These are phyloP conservation scores for Picochlorum sp. DNA, from an alignment of 139 green algal species.

Conservation along the genomic window DNA sequence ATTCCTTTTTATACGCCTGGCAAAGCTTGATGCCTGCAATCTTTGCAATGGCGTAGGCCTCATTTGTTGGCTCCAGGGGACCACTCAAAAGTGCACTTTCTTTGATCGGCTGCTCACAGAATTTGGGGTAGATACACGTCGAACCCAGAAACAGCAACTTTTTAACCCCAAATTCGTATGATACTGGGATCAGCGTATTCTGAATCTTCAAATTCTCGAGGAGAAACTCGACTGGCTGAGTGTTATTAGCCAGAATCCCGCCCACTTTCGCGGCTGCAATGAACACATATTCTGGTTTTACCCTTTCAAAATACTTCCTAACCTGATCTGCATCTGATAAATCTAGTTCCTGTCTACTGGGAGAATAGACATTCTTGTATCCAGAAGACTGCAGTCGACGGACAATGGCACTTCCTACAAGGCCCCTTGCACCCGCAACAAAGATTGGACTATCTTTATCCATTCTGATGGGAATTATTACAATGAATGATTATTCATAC, in stretches of 20 bases:
- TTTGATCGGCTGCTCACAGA: slow-evolving; percentile 31
- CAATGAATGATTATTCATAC: no score
- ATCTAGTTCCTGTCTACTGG: slow-evolving; percentile 30
- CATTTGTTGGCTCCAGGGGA: slow-evolving; percentile 39
- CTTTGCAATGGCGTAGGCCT: slow-evolving; percentile 43
- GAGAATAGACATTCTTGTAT: slow-evolving; percentile 20
- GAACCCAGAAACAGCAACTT: slow-evolving; percentile 43
- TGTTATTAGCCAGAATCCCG: slow-evolving; percentile 35
- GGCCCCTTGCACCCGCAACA: background rate
- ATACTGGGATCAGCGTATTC: slow-evolving; percentile 24
- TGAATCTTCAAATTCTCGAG: slow-evolving; percentile 38
- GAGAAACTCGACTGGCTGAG: slow-evolving; percentile 36
- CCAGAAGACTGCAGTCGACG: background rate
- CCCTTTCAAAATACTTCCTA: slow-evolving; percentile 21
- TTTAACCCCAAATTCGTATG: slow-evolving; percentile 24
- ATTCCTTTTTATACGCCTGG: slow-evolving; percentile 33
- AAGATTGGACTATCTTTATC: background rate
- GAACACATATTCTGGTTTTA: slow-evolving; percentile 26
- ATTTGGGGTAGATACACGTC: slow-evolving; percentile 43
- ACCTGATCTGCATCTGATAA: slow-evolving; percentile 27
- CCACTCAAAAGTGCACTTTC: slow-evolving; percentile 32
- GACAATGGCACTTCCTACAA: slow-evolving; percentile 4
- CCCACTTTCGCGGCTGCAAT: slow-evolving; percentile 36
- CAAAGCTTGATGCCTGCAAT: slow-evolving; percentile 45
- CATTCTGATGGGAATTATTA: no score